Evolutionary conservation across 495 filamentous ascomycete genomes (phyloP).

Genomic region (Beverwykella pulmonaria): DNA sequence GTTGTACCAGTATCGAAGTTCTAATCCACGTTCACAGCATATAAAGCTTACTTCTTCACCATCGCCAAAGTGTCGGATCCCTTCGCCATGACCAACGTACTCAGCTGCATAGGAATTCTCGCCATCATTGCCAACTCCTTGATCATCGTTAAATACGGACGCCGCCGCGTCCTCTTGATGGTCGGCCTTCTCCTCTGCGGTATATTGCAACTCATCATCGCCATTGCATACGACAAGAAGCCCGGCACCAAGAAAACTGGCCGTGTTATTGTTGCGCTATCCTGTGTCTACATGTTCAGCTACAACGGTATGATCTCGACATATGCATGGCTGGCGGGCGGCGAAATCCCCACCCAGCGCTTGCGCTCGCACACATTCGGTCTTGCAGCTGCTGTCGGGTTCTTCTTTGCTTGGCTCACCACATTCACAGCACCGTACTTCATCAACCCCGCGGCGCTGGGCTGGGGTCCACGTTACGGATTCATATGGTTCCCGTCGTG

Average conservation of each 20-base stretch:
- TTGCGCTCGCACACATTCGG: slow-evolving; percentile 62
- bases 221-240: slow-evolving; percentile 55
- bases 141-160: slow-evolving; percentile 59
- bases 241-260: slow-evolving; percentile 53
- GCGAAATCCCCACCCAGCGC: slow-evolving; percentile 60
- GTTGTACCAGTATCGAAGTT: neutral
- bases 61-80: slow-evolving; percentile 63
- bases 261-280: slow-evolving; percentile 58
- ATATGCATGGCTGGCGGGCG: slow-evolving; percentile 65
- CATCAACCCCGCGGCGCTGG: slow-evolving; percentile 59
- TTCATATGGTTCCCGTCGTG: slow-evolving; percentile 57
- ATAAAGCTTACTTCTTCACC: slow-evolving; percentile 67
- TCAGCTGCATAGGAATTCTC: slow-evolving; percentile 58
- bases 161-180: slow-evolving; percentile 57
- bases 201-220: slow-evolving; percentile 58
- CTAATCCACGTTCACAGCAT: slow-evolving; percentile 44
- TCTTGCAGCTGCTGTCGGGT: slow-evolving; percentile 57
- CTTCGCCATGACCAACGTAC: slow-evolving; percentile 62
- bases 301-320: slow-evolving; percentile 60
- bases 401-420: slow-evolving; percentile 59
- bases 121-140: slow-evolving; percentile 59
- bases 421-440: slow-evolving; percentile 66
- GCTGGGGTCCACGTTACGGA: slow-evolving; percentile 61
- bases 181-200: slow-evolving; percentile 58
- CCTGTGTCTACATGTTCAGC: slow-evolving; percentile 58